Conservation (phyloP, 2,329 filamentous ascomycete species). For the Aureobasidium sp. region DNA sequence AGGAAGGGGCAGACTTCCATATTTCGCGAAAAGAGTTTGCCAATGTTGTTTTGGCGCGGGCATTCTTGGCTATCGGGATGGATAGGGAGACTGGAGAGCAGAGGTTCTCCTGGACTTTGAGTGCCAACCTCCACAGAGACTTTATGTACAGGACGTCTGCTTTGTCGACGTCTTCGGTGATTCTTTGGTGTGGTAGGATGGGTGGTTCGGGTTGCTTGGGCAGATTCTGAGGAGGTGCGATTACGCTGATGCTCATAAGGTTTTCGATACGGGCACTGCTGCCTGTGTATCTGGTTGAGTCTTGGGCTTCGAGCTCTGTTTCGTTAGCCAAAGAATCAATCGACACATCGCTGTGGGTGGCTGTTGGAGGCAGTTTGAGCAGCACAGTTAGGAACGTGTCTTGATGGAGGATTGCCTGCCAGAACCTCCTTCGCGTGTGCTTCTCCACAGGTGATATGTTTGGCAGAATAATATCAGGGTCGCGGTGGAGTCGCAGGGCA, state of each 20-base stretch:
- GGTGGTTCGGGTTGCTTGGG: conserved; percentile 25
- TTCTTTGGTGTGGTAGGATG: conserved; percentile 26
- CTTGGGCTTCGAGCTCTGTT: conserved; percentile 38
- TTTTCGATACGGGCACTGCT: conserved; percentile 37
- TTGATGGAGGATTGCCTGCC: conserved; percentile 73
- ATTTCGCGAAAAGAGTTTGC: conserved; percentile 61
- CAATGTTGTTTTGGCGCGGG: conserved; percentile 60
- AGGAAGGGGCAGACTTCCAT: conserved; percentile 62
- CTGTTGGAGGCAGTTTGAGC: conserved; percentile 65
- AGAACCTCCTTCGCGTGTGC: conserved; percentile 68
- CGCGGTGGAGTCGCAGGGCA: conserved; percentile 70
- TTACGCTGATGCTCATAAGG: conserved; percentile 43
- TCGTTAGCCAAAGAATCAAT: conserved; percentile 66
- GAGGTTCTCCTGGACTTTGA: conserved; percentile 67
- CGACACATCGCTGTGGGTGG: conserved; percentile 69
- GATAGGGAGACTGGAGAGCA: conserved; percentile 67
- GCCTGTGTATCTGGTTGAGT: conserved; percentile 41
- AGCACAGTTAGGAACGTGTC: conserved; percentile 75
- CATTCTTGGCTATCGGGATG: conserved; percentile 59
- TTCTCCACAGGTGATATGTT: conserved; percentile 62
- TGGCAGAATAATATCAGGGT: conserved; percentile 63
- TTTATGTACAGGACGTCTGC: conserved; percentile 50
- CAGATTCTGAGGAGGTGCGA: conserved; percentile 31
- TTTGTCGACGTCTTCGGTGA: conserved; percentile 24
- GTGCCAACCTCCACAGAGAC: conserved; percentile 70